Evolutionary conservation across 805 yeast genomes (phyloP).

Genomic region (Myxozyma kluyveri): DNA sequence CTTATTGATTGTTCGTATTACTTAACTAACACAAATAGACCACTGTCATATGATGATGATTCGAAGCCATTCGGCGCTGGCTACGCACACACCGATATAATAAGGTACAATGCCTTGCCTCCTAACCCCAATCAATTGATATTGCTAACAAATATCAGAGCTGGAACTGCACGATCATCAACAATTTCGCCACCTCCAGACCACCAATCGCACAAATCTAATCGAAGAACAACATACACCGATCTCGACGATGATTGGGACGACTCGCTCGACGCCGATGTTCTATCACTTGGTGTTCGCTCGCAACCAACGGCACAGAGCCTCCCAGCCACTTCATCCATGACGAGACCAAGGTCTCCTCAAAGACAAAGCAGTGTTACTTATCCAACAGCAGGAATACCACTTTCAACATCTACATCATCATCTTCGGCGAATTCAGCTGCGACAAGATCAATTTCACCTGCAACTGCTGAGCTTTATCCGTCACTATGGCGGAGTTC

Average conservation of each 20-base stretch:
- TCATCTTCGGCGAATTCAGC: slow-evolving; percentile 8
- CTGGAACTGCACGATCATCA: too few species aligned
- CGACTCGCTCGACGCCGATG: slow-evolving; percentile 55
- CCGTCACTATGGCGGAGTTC: slow-evolving; percentile 22
- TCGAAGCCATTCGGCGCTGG: slow-evolving; percentile 54
- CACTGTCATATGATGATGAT: slow-evolving; percentile 34
- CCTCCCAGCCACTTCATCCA: slow-evolving; percentile 3
- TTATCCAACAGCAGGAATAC: slow-evolving; percentile 14
- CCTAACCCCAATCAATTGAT: too few species aligned
- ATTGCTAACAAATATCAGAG: too few species aligned
- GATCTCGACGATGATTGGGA: slow-evolving; percentile 94
- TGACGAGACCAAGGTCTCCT: slow-evolving; percentile 1
- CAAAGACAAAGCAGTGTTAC: too few species aligned
- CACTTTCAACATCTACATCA: slow-evolving; percentile 3
- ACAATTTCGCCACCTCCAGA: slow-evolving; percentile 3
- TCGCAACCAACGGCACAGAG: slow-evolving; percentile 15
- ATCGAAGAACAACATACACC: slow-evolving; percentile 41
- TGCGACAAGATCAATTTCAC: background rate
- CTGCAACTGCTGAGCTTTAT: slow-evolving; percentile 18
- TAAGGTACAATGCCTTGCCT: slow-evolving; percentile 25
- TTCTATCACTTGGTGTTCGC: slow-evolving; percentile 16
- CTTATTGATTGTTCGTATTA: background rate
- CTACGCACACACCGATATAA: slow-evolving; percentile 53
- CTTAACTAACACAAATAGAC: slow-evolving; percentile 6
- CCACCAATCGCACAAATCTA: background rate